Evolutionary conservation across 495 filamentous ascomycete genomes (phyloP).

Genomic region (Hyaloscypha variabilis): DNA sequence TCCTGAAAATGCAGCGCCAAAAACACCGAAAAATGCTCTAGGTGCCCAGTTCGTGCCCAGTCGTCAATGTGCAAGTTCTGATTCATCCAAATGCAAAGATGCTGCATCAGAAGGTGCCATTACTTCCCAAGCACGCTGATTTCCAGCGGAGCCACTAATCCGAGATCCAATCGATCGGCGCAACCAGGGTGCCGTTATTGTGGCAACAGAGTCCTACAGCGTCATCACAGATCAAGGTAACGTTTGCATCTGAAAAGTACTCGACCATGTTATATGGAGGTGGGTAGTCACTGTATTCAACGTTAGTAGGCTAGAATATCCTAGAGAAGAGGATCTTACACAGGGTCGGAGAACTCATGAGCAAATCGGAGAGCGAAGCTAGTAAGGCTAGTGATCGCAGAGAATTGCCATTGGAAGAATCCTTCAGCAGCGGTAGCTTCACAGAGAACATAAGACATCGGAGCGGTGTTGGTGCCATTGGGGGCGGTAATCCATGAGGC

Average conservation of each 20-base stretch:
- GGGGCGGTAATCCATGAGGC: constrained; percentile 10
- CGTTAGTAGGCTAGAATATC: neutral
- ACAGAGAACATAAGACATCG: constrained; percentile 14
- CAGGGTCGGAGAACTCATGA: constrained; percentile 22
- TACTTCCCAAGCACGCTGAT: neutral
- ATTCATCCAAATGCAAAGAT: neutral
- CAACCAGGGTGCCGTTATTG: neutral
- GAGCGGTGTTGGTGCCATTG: constrained; percentile 10
- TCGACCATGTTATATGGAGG: constrained; percentile 17
- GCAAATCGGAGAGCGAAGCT: constrained; percentile 16
- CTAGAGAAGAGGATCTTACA: constrained; percentile 11
- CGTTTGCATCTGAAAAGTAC: constrained; percentile 12
- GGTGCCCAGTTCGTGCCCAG: neutral
- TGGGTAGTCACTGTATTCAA: constrained; percentile 18
- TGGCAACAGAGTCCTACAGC: neutral
- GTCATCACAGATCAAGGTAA: constrained; percentile 9
- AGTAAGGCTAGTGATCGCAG: constrained; percentile 1
- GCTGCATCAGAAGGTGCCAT: neutral
- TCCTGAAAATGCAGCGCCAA: neutral
- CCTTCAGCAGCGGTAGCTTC: neutral
- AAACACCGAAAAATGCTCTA: neutral
- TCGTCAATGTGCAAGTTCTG: neutral
- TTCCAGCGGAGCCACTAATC: neutral
- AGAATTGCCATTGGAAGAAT: constrained; percentile 19
- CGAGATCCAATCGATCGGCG: neutral